These are phyloP conservation scores for Xylaria sp. DNA, from an alignment of 2,329 filamentous ascomycete genomes.

Conservation along the genomic window DNA sequence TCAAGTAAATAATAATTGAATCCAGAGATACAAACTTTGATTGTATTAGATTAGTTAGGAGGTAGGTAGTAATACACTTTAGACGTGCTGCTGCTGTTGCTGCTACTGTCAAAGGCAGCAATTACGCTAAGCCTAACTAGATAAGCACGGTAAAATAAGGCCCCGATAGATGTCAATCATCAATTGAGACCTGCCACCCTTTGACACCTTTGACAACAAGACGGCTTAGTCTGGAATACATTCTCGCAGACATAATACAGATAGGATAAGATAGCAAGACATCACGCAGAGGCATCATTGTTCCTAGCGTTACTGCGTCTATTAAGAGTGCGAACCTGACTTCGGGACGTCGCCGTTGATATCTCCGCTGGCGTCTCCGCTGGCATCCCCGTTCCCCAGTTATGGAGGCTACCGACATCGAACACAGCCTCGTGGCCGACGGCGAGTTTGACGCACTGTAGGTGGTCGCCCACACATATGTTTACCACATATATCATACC, in stretches of 20 bases:
- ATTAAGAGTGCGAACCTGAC: background rate
- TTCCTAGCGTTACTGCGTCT: background rate
- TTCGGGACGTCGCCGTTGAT: background rate
- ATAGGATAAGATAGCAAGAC: background rate
- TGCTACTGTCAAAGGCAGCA: no score
- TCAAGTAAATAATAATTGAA: no score
- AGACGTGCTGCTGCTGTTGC: no score
- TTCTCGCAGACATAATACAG: background rate
- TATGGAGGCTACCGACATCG: constrained; percentile 49
- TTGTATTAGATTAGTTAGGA: no score
- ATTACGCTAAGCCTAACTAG: no score
- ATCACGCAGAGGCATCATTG: background rate
- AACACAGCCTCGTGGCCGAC: constrained; percentile 58
- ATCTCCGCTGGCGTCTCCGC: background rate
- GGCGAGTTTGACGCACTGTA: constrained; percentile 68
- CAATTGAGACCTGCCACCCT: background rate
- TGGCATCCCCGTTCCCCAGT: no score
- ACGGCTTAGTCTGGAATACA: background rate
- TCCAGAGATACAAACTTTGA: no score
- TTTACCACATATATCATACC: background rate
- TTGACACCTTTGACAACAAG: background rate
- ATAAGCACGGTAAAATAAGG: no score
- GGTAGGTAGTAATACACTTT: no score
- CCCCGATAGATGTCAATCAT: background rate
- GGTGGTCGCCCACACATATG: constrained; percentile 43